phyloP scores from a whole-genome alignment of 352 stramenopile species.

The Globisporangium solare region DNA sequence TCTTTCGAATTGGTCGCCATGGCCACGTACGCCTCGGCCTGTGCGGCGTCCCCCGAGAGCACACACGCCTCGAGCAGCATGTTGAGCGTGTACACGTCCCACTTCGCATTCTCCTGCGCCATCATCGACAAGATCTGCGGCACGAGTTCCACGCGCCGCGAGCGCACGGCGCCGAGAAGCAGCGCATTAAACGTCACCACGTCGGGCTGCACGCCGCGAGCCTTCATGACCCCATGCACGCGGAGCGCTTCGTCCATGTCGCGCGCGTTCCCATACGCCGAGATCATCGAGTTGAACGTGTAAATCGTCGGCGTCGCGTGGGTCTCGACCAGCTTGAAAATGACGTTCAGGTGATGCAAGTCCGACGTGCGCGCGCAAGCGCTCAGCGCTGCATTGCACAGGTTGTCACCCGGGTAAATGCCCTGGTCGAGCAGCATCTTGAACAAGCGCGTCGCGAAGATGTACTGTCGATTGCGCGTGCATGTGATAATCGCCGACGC shows the following conservation, averaged over 20 bases:
- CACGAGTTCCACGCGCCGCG: constrained; percentile 43
- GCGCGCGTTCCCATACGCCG: constrained; percentile 62
- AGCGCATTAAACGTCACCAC: constrained; percentile 71
- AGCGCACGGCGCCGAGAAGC: constrained; percentile 51
- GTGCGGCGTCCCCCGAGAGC: constrained; percentile 29
- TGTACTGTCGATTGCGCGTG: constrained; percentile 62
- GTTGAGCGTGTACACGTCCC: constrained; percentile 77
- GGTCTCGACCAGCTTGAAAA: constrained; percentile 58
- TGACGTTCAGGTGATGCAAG: constrained; percentile 47
- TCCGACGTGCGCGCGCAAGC: constrained; percentile 63
- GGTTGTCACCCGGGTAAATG: constrained; percentile 63
- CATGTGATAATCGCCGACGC: constrained; percentile 74
- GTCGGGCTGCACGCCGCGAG: constrained; percentile 32
- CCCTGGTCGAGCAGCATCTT: constrained; percentile 58
- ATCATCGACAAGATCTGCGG: constrained; percentile 53
- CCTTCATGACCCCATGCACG: constrained; percentile 44
- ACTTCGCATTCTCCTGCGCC: constrained; percentile 35
- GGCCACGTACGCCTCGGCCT: constrained; percentile 55
- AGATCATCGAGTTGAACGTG: constrained; percentile 83
- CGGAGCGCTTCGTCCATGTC: constrained; percentile 60
- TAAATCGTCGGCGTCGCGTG: constrained; percentile 61
- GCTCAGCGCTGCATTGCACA: constrained; percentile 65
- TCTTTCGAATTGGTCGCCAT: constrained; percentile 19
- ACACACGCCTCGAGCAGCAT: constrained; percentile 65
- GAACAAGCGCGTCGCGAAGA: constrained; percentile 57